Evolutionary conservation across 2,329 filamentous ascomycete species (phyloP).

Genomic region (Phoma sp.): DNA sequence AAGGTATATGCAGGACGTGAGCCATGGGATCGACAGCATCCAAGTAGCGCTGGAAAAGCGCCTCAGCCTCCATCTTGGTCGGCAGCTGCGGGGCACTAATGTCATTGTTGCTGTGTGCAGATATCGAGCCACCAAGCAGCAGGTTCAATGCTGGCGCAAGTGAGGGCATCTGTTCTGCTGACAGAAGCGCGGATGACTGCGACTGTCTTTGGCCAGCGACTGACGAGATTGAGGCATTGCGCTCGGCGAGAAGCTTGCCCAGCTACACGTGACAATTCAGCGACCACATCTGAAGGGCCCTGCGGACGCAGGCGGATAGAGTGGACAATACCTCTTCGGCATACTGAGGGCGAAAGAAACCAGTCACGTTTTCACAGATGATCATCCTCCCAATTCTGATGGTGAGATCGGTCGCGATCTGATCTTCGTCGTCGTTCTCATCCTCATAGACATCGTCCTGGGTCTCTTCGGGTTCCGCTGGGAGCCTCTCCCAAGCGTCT

Average conservation of each 20-base stretch:
- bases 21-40: conserved; percentile 48
- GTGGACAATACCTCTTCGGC: conserved; percentile 47
- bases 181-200: conserved; percentile 44
- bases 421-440: conserved; percentile 48
- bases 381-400: conserved; percentile 49
- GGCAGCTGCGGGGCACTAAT: conserved; percentile 42
- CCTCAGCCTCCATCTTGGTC: conserved; percentile 45
- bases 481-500: conserved; percentile 46
- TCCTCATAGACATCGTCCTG: conserved; percentile 49
- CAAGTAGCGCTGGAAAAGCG: conserved; percentile 42
- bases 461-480: conserved; percentile 46
- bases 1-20: conserved; percentile 48
- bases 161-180: conserved; percentile 48
- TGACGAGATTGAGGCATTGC: conserved; percentile 39
- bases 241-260: conserved; percentile 47
- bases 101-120: conserved; percentile 36
- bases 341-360: conserved; percentile 49
- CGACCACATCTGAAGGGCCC: conserved; percentile 16
- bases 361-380: conserved; percentile 49
- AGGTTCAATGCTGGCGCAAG: conserved; percentile 45
- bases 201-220: conserved; percentile 45
- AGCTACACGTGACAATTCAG: conserved; percentile 43
- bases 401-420: conserved; percentile 47
- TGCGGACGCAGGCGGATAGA: conserved; percentile 20
- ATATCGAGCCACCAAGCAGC: conserved; percentile 41